Evolutionary conservation across 2,329 filamentous ascomycete genomes (phyloP).

Genomic region (Fulvia fulva): DNA sequence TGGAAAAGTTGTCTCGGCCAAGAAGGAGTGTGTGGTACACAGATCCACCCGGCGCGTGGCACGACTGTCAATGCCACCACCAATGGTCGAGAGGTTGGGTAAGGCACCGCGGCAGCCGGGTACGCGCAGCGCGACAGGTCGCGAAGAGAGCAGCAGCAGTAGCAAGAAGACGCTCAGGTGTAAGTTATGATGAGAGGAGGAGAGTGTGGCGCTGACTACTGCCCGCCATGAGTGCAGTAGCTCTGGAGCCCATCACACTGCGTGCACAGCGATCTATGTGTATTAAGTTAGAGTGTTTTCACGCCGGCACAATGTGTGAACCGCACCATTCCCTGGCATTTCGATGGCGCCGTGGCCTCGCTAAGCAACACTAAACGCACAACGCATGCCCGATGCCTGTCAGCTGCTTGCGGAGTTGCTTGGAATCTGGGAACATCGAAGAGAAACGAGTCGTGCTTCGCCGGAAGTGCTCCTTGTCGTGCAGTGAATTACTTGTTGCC

Average conservation of each 20-base stretch:
- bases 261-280: constrained; percentile 16
- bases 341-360: neutral
- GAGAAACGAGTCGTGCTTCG: neutral
- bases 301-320: constrained; percentile 1
- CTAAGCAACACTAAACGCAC: neutral
- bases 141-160: constrained; percentile 3
- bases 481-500: neutral
- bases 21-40: constrained; percentile 1
- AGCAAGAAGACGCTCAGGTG: neutral
- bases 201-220: constrained; percentile 6
- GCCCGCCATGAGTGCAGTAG: constrained; percentile 17
- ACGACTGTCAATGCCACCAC: constrained; percentile 7
- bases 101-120: constrained; percentile 17
- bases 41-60: constrained; percentile 13
- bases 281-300: constrained; percentile 21
- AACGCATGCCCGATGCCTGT: neutral
- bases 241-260: constrained; percentile 14
- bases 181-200: constrained; percentile 4
- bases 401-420: neutral
- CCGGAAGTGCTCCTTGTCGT: too few species aligned
- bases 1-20: neutral
- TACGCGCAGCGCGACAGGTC: constrained; percentile 16
- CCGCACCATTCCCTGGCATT: constrained; percentile 13
- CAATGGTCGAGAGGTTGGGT: constrained; percentile 3
- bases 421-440: neutral